Base-by-base conservation (phyloP, 2,329 filamentous ascomycete genomes). In the Fusarium nematophilum region DNA sequence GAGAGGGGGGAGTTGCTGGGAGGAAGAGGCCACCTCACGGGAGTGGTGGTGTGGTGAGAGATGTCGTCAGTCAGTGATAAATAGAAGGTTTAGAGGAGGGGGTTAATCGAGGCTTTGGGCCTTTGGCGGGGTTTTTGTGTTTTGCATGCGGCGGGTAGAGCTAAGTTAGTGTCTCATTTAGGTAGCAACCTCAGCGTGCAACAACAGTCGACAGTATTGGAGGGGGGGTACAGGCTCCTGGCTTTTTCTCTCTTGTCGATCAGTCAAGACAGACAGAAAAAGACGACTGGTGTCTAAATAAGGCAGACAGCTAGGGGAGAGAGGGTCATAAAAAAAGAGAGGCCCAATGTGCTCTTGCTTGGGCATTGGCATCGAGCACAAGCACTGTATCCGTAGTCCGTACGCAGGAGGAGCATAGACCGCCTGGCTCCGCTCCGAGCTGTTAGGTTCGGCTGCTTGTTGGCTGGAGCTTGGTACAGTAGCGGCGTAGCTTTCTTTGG, bases 31-130 rank as follows among this genome's bases (percentile, higher is more conserved):
- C n/a, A n/a, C n/a, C n/a, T n/a, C n/a, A n/a, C 53, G 43, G 50
- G 36, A 50, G 54, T 57, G 62, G 61, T 66, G 62, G 66, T 66
- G 67, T 70, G 64, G 67, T 67, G 59, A 67, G 65, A 66, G 64
- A 75, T 74, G 73, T 74, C 73, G 73, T 75, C 73, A 75, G 73
- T 74, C n/a, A n/a, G n/a, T n/a, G 69, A 71, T 65, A 67, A 63
- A 63, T 64, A 55, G 69, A 66, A 59, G 59, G 57, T 63, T 49
- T 54, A 47, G 55, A 43, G 48, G 53, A 56, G 59, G 57, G 51
- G 53, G 36, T 61, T 57, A 52, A 54, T 50, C 50, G 50, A 54
- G 47, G 34, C 47, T 57, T 62, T 68, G 61, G 64, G 49, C 37
- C 17, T 54, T 60, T 66, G 66, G 66, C 68, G 69, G 68, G 70